Evolutionary conservation across 306 rosid genomes (phyloP).

Genomic region (Fragaria nilgerrensis): DNA sequence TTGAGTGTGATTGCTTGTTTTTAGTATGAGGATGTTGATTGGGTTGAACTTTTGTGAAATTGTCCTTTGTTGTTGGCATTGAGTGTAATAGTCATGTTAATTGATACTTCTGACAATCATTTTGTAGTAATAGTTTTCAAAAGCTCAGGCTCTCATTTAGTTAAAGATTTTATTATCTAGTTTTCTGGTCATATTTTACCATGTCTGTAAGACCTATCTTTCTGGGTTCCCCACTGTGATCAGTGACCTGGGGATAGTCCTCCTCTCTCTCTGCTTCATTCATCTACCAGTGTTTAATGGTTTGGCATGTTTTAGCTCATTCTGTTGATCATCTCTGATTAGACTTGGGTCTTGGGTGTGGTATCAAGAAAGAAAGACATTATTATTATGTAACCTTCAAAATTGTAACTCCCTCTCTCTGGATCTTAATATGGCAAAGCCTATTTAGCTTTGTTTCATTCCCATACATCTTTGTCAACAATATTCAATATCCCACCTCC

Average conservation of each 20-base stretch:
- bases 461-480: not conserved
- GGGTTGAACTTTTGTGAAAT: not conserved
- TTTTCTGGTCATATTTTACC: not conserved
- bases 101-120: not conserved
- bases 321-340: not conserved
- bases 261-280: not conserved
- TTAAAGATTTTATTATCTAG: not conserved
- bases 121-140: not conserved
- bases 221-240: too few species aligned
- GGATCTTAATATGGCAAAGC: not conserved
- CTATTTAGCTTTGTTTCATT: not conserved
- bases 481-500: not conserved
- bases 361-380: not conserved
- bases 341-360: not conserved
- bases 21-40: conserved; percentile 20
- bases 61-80: conserved; percentile 13
- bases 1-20: conserved; percentile 41
- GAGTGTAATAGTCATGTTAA: conserved; percentile 4
- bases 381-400: not conserved
- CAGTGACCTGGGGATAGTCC: not conserved
- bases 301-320: not conserved
- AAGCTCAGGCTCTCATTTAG: not conserved
- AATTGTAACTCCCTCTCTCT: not conserved
- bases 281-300: not conserved
- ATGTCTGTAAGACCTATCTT: not conserved